A percentile compares a stretch with the other conserved stretches of the same genome.
Conservation (phyloP, 2,329 filamentous ascomycete genomes). For the Amylocarpus encephaloides region DNA sequence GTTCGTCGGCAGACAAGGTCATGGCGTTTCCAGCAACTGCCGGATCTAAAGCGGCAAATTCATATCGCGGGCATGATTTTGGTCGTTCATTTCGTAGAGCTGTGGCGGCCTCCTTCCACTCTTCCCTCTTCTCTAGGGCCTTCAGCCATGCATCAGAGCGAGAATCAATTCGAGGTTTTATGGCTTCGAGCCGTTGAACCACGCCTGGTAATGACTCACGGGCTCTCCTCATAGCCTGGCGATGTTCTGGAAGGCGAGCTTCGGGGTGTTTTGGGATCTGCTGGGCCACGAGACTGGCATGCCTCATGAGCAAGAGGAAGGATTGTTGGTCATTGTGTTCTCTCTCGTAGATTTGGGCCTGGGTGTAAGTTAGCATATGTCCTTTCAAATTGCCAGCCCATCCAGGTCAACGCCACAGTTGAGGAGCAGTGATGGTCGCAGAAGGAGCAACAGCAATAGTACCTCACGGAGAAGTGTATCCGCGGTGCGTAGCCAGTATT, state of each 20-base stretch:
- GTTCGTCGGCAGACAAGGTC: constrained; percentile 62
- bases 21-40: constrained; percentile 51
- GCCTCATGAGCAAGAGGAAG: constrained; percentile 85
- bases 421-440: no score
- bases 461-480: constrained; percentile 78
- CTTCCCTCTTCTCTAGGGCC: constrained; percentile 39
- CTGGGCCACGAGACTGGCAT: constrained; percentile 76
- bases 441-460: not conserved
- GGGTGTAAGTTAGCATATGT: constrained; percentile 7
- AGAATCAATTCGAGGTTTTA: constrained; percentile 72
- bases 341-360: constrained; percentile 79
- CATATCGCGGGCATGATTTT: constrained; percentile 7
- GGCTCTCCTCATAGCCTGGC: constrained; percentile 46
- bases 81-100: constrained; percentile 8
- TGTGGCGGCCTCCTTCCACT: constrained; percentile 28
- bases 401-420: no score
- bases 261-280: constrained; percentile 72
- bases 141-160: constrained; percentile 63
- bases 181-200: constrained; percentile 56
- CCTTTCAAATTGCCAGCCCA: no score
- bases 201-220: constrained; percentile 54
- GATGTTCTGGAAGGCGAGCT: constrained; percentile 56
- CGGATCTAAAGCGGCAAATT: constrained; percentile 49
- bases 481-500: constrained; percentile 76
- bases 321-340: constrained; percentile 84